A percentile compares a stretch with the other conserved stretches of the same genome.
Conservation (phyloP, 106 monocot genomes). For the Apostasia shenzhenica region DNA sequence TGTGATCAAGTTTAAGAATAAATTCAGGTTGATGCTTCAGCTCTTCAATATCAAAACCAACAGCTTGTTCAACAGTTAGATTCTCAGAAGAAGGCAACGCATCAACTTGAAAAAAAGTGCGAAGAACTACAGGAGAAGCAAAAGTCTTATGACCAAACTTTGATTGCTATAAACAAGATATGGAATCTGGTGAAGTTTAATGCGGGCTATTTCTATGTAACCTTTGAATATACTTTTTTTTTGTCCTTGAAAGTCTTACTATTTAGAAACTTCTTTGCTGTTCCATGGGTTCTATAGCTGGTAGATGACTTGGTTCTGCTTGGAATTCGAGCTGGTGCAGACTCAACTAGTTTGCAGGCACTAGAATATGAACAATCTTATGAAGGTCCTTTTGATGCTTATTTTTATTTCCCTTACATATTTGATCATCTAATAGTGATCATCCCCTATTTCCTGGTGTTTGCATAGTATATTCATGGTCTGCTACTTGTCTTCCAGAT, state of each 20-base stretch:
- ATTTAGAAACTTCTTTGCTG: neutral
- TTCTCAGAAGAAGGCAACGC: conserved; percentile 70
- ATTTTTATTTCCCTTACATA: neutral
- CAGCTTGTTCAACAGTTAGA: conserved; percentile 86
- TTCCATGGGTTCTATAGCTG: conserved; percentile 27
- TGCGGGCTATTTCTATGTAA: conserved; percentile 1
- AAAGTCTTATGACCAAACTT: conserved; percentile 52
- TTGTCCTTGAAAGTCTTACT: neutral
- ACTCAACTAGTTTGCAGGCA: conserved; percentile 33
- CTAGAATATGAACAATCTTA: conserved; percentile 48
- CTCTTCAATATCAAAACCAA: conserved; percentile 88
- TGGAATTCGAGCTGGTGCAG: conserved; percentile 55
- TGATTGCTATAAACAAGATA: conserved; percentile 73
- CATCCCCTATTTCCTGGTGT: neutral
- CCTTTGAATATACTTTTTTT: neutral
- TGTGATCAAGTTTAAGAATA: neutral
- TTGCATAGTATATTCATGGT: neutral
- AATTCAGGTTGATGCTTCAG: conserved; percentile 72
- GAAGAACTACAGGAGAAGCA: conserved; percentile 67
- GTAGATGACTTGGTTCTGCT: conserved; percentile 65
- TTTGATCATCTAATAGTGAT: neutral
- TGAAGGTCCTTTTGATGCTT: conserved; percentile 37
- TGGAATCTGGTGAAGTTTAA: conserved; percentile 78
- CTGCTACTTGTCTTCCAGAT: conserved; percentile 27
- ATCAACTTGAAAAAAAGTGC: conserved; percentile 57